Evolutionary conservation across 768 basidiomycete genomes (phyloP).

Genomic region (Cantharellus cinnabarinus): DNA sequence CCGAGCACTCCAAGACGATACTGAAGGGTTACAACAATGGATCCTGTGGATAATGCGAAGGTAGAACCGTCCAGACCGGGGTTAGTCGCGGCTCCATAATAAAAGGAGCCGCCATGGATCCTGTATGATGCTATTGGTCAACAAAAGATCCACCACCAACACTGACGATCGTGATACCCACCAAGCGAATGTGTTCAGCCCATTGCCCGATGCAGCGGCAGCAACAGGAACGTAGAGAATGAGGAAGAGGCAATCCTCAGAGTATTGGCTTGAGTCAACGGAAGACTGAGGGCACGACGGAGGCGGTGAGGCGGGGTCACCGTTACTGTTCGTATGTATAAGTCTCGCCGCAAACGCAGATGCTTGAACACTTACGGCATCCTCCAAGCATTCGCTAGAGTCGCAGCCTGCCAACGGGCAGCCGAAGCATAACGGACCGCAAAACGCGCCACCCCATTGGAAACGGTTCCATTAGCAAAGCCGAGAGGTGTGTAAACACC

Average conservation of each 20-base stretch:
- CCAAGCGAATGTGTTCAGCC: not conserved
- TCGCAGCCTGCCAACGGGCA: constrained; percentile 37
- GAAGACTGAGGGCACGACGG: constrained; percentile 50
- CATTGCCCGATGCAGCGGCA: not conserved
- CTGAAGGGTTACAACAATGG: constrained; percentile 66
- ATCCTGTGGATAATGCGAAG: constrained; percentile 45
- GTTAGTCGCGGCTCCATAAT: constrained; percentile 44
- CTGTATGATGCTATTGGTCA: constrained; percentile 18
- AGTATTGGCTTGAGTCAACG: constrained; percentile 23
- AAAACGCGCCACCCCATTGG: constrained; percentile 32
- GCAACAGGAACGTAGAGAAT: constrained; percentile 41
- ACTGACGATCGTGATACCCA: not conserved
- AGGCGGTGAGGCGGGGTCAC: constrained; percentile 36
- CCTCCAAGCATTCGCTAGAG: constrained; percentile 32
- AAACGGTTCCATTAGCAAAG: constrained; percentile 30
- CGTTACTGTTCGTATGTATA: constrained; percentile 8
- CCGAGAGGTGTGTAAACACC: constrained; percentile 32
- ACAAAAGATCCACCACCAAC: not conserved
- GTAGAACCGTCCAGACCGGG: constrained; percentile 60
- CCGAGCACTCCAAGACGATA: constrained; percentile 70
- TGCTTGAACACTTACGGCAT: constrained; percentile 31
- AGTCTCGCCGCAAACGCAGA: not conserved
- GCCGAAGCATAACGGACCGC: constrained; percentile 48
- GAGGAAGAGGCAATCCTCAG: constrained; percentile 71
- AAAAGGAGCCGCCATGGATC: constrained; percentile 77